Evolutionary conservation across 2,329 filamentous ascomycete genomes (phyloP), one percentile per base, ranked within the genome.

Genomic region (Cercospora brassicicola): DNA sequence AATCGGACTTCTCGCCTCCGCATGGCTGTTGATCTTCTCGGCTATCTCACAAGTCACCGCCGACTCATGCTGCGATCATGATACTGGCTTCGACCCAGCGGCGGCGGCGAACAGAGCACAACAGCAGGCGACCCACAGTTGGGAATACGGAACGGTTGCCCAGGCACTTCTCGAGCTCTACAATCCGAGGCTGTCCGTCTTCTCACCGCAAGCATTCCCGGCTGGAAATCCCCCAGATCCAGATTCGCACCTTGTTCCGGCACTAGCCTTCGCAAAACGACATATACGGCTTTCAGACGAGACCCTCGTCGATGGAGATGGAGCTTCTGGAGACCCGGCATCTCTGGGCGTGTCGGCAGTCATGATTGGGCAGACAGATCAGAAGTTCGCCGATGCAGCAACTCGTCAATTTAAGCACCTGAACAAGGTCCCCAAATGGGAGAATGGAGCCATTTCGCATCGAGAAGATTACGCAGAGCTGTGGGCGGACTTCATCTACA

Each of bases 401-500:
- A 67, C 73, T 18, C 77, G 80, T 13, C 82, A 86, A 73, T 75
- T 79, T 30, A 64, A 81, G 1, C 78, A 82, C 67, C 76, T 84
- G 0, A 69, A 83, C 11, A 69, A 67, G 13, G 81, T 81, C 2
- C 82, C 82, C 8, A 77, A 80, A 55, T 68, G 66, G 65, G 18
- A 59, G 3, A 65, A 76, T 9, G 81, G 82, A 36, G 84, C 84
- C 4, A 83, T 85, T 55, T 83, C 81, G 53, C 83, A 86, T 68
- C 79, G 83, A 30, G 76, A 81, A 28, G 76, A 79, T 23, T 76
- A 78, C 10, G 71, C 80, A 4, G 82, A 84, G 65, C 75, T 84
- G 8, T 85, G 84, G 82, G 80, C 82, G 6, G 84, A 86, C 71
- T 83, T 81, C 71, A 69, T 84, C 5, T 82, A 82, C 73, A 85